These are phyloP conservation scores for Lachancea lanzarotensis DNA, from an alignment of 805 yeast species.

Conservation along the genomic window DNA sequence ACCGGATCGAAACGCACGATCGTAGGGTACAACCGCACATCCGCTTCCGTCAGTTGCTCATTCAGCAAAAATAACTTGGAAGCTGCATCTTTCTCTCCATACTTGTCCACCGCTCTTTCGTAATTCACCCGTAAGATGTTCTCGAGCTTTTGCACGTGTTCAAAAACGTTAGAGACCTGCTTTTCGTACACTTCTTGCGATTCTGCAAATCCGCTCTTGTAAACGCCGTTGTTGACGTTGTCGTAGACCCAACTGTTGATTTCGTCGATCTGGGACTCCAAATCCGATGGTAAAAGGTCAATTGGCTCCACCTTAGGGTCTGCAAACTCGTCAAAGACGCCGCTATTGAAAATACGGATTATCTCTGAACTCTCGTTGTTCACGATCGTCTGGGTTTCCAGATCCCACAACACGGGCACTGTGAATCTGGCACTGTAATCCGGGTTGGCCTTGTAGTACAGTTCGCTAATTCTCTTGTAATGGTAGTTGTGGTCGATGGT, in stretches of 20 bases:
- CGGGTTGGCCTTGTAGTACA: constrained; percentile 70
- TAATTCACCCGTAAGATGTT: constrained; percentile 44
- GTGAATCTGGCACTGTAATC: constrained; percentile 78
- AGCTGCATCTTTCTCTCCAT: constrained; percentile 17
- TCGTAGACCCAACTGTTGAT: constrained; percentile 79
- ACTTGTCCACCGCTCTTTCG: constrained; percentile 19
- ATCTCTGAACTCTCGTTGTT: constrained; percentile 89
- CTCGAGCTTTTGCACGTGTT: constrained; percentile 66
- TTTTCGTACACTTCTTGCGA: constrained; percentile 74
- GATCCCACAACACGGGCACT: constrained; percentile 93
- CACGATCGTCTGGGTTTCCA: constrained; percentile 72
- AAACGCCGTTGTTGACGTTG: constrained; percentile 85
- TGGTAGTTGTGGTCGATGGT: constrained; percentile 58
- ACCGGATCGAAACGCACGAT: constrained; percentile 88
- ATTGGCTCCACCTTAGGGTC: constrained; percentile 35
- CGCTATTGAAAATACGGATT: constrained; percentile 73
- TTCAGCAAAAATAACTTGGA: constrained; percentile 47
- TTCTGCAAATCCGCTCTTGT: constrained; percentile 86
- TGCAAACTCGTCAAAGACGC: constrained; percentile 52
- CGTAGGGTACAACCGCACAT: constrained; percentile 79
- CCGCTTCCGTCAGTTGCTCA: constrained; percentile 77
- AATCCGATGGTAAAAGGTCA: constrained; percentile 55
- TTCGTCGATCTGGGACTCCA: constrained; percentile 59
- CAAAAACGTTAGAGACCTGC: constrained; percentile 57
- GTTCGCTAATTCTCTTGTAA: constrained; percentile 52